Base-by-base conservation (phyloP, 2,329 filamentous ascomycete genomes). In the Geosmithia morbida region DNA sequence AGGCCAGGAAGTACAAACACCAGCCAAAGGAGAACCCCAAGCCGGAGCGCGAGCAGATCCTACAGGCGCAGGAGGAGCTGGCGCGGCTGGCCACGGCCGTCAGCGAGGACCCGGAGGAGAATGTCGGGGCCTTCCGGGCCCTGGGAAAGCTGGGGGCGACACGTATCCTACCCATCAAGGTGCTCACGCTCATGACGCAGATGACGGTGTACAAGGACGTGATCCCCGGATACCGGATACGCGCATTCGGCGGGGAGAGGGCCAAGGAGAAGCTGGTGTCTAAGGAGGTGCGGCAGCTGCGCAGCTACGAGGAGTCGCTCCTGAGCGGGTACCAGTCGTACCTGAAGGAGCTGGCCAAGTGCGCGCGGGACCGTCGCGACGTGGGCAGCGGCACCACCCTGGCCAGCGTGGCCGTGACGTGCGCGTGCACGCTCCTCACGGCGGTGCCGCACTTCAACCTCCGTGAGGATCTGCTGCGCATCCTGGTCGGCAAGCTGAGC, bases 381-480 rank as follows among this genome's bases (percentile, higher is more conserved):
- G 56, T 59, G 11, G 60, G 54, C 46, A 66, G 63, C 48, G 68
- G 65, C 0, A 67, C 69, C 48, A 71, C 65, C 48, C 61, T 96
- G 20, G 77, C 81, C 7, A 83, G 74, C 46, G 75, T 95, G 22
- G 90, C 92, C 3, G 82, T 95, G 49, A 83, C 80, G 42, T 98
- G 92, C 60, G 83, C 85, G 2, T 95, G 88, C 64, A 84, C 77
- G 29, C 73, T 98, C 16, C 66, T 97, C 41, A 78, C 77, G 18
- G 74, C 83, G 2, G 88, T 96, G 1, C 87, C 92, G 3, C 94
- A 98, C 67, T 98, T 98, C 77, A 98, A 98, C 70, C 96, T 94
- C 64, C 83, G 92, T 41, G 76, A 74, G 45, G 90, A 98, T 47
- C 70, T 98, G 47, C 68, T 98, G 51, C 87, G 86, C 63, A 90